Evolutionary conservation across 176 grass and related monocot genomes (phyloP).

Genomic region (Typha latifolia): DNA sequence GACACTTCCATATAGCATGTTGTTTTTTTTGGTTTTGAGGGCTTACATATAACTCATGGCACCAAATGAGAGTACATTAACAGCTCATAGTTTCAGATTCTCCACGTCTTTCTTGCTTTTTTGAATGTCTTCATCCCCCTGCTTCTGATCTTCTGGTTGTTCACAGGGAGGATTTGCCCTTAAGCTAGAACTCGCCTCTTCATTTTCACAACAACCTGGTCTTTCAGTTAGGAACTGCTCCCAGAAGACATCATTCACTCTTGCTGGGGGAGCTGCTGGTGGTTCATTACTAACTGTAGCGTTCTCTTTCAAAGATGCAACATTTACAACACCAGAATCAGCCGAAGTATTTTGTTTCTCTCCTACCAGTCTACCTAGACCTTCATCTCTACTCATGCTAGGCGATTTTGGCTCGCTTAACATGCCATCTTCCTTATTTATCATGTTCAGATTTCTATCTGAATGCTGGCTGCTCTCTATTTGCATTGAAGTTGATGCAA

Average conservation of each 20-base stretch:
- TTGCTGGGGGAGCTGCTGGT: constrained; percentile 27
- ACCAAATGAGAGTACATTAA: not conserved
- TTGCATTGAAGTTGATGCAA: constrained; percentile 48
- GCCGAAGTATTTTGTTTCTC: constrained; percentile 14
- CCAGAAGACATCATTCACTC: constrained; percentile 91
- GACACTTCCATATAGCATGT: not conserved
- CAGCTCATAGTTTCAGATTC: constrained; percentile 41
- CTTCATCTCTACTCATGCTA: constrained; percentile 12
- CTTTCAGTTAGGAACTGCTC: constrained; percentile 92
- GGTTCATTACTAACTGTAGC: constrained; percentile 19
- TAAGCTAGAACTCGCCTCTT: constrained; percentile 53
- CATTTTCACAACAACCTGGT: constrained; percentile 43
- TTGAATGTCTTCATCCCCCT: constrained; percentile 2
- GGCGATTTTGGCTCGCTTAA: constrained; percentile 4
- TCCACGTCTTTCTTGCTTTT: constrained; percentile 32
- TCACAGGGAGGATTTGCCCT: constrained; percentile 33
- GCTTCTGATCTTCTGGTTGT: constrained; percentile 16
- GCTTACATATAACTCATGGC: not conserved
- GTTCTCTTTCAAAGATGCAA: not conserved
- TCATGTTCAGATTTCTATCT: not conserved
- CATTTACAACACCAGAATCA: constrained; percentile 4
- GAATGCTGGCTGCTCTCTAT: constrained; percentile 9
- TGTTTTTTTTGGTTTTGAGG: not conserved
- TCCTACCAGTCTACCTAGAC: constrained; percentile 11
- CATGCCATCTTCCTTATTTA: constrained; percentile 15